These are phyloP conservation scores for Crassisporium funariophilum DNA, from an alignment of 768 basidiomycete species.

Conservation along the genomic window DNA sequence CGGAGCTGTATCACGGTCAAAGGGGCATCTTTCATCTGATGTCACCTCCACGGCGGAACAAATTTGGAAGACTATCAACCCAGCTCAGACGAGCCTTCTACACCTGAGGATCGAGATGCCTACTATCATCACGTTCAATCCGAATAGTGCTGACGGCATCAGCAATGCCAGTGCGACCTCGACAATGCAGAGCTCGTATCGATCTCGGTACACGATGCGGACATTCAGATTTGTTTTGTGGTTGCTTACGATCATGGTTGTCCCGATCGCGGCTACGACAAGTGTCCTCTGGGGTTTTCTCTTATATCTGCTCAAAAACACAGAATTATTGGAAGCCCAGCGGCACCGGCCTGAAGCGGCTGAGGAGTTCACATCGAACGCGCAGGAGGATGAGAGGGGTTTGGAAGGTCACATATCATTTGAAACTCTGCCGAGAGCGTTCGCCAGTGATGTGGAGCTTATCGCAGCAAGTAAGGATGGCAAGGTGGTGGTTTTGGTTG, in stretches of 20 bases:
- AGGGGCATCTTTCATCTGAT: constrained; percentile 27
- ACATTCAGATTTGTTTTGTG: constrained; percentile 65
- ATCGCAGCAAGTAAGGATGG: constrained; percentile 72
- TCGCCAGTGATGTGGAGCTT: constrained; percentile 81
- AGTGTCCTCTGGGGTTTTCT: constrained; percentile 73
- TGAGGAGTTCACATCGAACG: constrained; percentile 6
- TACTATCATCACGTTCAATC: constrained; percentile 67
- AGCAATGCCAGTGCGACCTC: constrained; percentile 21
- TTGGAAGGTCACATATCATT: constrained; percentile 55
- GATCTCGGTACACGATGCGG: constrained; percentile 46
- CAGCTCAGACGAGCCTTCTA: constrained; percentile 60
- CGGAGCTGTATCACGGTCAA: constrained; percentile 35
- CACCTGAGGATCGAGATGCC: constrained; percentile 85
- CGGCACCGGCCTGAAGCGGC: constrained; percentile 59
- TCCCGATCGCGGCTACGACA: constrained; percentile 84
- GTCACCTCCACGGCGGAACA: constrained; percentile 56
- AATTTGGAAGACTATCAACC: constrained; percentile 81
- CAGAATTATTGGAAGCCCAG: constrained; percentile 88
- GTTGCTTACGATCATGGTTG: constrained; percentile 78
- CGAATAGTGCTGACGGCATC: constrained; percentile 32
- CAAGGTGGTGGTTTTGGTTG: constrained; percentile 66
- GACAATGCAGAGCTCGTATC: constrained; percentile 19
- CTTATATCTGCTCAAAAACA: constrained; percentile 86
- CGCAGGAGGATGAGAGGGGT: constrained; percentile 24
- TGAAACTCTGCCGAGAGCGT: constrained; percentile 76